Evolutionary conservation across 2,329 filamentous ascomycete species (phyloP).

Genomic region (Falciphora oryzae): DNA sequence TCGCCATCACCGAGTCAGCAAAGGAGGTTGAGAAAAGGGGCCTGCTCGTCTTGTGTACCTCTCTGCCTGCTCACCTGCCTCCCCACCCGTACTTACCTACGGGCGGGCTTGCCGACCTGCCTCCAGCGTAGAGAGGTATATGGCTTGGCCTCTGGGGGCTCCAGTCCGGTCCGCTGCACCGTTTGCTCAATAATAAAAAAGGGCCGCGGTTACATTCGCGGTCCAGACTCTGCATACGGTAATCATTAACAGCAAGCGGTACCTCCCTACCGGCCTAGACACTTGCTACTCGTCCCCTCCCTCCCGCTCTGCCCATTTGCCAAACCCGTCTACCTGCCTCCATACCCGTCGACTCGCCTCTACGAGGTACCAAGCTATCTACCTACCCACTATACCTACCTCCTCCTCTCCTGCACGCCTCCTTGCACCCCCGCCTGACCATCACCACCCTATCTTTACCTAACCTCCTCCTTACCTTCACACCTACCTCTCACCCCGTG

Average conservation of each 20-base stretch:
- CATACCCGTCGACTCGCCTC: neutral
- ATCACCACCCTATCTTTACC: neutral
- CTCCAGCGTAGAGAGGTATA: neutral
- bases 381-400: neutral
- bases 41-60: conserved; percentile 7
- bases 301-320: neutral
- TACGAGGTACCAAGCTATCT: neutral
- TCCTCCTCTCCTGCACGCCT: neutral
- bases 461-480: neutral
- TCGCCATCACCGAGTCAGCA: neutral
- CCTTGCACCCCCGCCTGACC: neutral
- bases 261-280: neutral
- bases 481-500: neutral
- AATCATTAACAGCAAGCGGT: neutral
- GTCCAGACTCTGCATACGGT: conserved; percentile 1
- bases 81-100: neutral
- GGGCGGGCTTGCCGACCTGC: neutral
- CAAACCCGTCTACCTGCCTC: neutral
- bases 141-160: neutral
- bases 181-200: conserved; percentile 1
- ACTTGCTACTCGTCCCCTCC: neutral
- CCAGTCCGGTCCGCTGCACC: neutral
- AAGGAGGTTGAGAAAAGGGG: neutral
- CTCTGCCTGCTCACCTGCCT: conserved; percentile 12
- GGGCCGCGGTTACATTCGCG: neutral